A percentile compares a stretch with the other conserved stretches of the same genome.
Conservation (phyloP, 495 filamentous ascomycete species). For the Daldinia grandis region DNA sequence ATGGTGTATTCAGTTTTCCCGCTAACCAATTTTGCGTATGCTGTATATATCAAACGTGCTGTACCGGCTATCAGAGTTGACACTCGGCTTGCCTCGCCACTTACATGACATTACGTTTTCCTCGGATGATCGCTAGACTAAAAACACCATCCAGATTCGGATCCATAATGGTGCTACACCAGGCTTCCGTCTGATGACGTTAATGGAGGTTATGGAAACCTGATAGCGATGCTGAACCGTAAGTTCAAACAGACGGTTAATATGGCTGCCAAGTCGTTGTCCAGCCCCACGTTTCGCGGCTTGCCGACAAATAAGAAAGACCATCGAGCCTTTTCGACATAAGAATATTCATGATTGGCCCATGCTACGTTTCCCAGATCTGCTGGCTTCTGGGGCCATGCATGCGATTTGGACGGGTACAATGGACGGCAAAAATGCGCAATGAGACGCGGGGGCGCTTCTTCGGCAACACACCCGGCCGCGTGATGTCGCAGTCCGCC, state of each 20-base stretch:
- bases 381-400: slow-evolving; percentile 17
- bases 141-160: not conserved
- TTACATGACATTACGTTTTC: slow-evolving; percentile 25
- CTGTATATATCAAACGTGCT: not conserved
- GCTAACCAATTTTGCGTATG: not conserved
- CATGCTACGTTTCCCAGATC: slow-evolving; percentile 18
- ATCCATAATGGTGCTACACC: slow-evolving; percentile 4
- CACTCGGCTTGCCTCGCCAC: slow-evolving; percentile 4
- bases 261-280: slow-evolving; percentile 10
- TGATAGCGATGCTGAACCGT: not conserved
- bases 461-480: slow-evolving; percentile 19
- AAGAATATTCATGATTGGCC: slow-evolving; percentile 8
- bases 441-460: slow-evolving; percentile 24
- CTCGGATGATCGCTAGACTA: slow-evolving; percentile 7
- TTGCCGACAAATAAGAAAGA: slow-evolving; percentile 11
- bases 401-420: slow-evolving; percentile 22
- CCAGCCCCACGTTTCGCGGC: slow-evolving; percentile 21
- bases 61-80: not conserved
- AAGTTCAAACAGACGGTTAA: slow-evolving; percentile 8
- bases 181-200: slow-evolving; percentile 13
- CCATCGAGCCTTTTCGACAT: not conserved
- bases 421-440: not conserved
- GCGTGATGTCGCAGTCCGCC: slow-evolving; percentile 10
- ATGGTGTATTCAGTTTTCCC: not conserved
- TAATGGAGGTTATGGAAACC: slow-evolving; percentile 7